Conservation (phyloP, 306 rosid species). For the Cotoneaster glaucophyllus region DNA sequence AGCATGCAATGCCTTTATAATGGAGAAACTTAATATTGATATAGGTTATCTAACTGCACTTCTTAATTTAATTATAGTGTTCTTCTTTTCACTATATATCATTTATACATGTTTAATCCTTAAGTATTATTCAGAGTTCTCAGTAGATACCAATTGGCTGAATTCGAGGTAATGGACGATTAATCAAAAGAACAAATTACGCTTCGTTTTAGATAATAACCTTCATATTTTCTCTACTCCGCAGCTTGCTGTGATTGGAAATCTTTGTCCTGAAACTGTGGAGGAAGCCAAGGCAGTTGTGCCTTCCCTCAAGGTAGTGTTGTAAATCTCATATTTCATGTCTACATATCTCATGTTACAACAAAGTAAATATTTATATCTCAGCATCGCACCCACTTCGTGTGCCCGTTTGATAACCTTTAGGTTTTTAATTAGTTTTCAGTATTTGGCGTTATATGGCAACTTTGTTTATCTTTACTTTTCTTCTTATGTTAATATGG, state of each 20-base stretch:
- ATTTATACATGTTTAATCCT: not conserved
- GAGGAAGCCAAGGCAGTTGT: slow-evolving; percentile 20
- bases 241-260: slow-evolving; percentile 28
- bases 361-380: not conserved
- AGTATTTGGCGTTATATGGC: not conserved
- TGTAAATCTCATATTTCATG: not conserved
- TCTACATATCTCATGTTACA: not conserved
- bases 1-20: not conserved
- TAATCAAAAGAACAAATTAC: not conserved
- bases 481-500: not conserved
- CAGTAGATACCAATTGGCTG: slow-evolving; percentile 22
- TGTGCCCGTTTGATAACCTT: not conserved
- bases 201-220: not conserved
- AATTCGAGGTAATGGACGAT: slow-evolving; percentile 15
- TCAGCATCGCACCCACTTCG: not conserved
- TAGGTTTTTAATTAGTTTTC: not conserved
- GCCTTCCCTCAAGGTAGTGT: slow-evolving; percentile 18
- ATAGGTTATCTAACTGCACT: not conserved
- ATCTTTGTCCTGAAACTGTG: slow-evolving; percentile 27
- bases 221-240: not conserved
- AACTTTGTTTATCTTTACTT: not conserved
- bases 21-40: not conserved
- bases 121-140: slow-evolving; percentile 15
- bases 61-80: not conserved
- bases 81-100: not conserved